Percentiles rank a stretch among this genome's conserved stretches.
These are phyloP conservation scores for Mycogone perniciosa DNA, from an alignment of 2,329 filamentous ascomycete genomes.

Conservation along the genomic window DNA sequence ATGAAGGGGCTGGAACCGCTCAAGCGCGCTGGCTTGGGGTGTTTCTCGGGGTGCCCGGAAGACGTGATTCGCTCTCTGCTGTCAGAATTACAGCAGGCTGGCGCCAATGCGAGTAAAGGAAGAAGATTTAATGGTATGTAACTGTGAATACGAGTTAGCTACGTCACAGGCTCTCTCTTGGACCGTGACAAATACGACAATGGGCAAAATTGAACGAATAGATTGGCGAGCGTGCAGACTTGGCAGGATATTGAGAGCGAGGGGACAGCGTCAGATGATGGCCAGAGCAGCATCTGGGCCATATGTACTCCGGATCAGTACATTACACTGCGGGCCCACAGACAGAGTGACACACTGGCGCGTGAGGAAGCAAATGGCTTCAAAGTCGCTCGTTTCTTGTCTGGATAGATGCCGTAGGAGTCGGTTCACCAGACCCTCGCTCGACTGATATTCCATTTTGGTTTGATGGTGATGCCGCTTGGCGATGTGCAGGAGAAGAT, in stretches of 20 bases:
- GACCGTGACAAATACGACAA: background rate
- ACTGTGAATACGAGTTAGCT: slow-evolving; percentile 3
- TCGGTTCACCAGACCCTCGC: slow-evolving; percentile 1
- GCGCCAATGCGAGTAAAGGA: background rate
- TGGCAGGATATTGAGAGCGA: background rate
- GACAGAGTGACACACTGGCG: slow-evolving; percentile 14
- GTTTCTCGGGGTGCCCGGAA: slow-evolving; percentile 1
- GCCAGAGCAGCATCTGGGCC: slow-evolving; percentile 16
- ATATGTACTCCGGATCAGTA: slow-evolving; percentile 21
- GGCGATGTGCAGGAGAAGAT: slow-evolving; percentile 22
- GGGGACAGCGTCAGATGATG: background rate
- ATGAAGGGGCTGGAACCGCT: slow-evolving; percentile 4
- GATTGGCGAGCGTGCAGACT: background rate
- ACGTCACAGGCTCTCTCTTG: background rate
- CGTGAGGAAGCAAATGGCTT: slow-evolving; percentile 12
- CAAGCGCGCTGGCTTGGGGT: slow-evolving; percentile 7
- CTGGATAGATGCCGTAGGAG: slow-evolving; percentile 23
- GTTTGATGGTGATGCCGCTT: slow-evolving; percentile 21
- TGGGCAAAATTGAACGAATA: background rate
- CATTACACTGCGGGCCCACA: slow-evolving; percentile 12
- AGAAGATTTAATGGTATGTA: background rate
- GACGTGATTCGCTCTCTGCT: background rate
- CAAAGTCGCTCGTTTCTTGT: slow-evolving; percentile 21
- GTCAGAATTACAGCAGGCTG: background rate
- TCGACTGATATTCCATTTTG: background rate